Conservation (phyloP, 2,329 filamentous ascomycete species). For the Chaetomium sp. region DNA sequence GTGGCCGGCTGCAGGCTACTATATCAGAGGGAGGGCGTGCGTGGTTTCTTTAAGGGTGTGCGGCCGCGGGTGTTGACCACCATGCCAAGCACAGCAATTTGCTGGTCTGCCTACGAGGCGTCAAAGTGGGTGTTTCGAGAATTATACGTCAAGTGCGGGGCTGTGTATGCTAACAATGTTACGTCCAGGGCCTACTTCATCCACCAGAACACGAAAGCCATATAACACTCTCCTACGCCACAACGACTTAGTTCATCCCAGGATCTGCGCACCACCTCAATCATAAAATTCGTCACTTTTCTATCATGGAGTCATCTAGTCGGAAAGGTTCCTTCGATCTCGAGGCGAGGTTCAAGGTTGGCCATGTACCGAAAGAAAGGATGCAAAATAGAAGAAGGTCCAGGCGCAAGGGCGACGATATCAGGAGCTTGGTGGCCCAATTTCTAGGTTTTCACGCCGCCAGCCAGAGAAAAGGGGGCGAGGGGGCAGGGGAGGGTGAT, state of each 20-base stretch:
- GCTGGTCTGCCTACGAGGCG: conserved; percentile 76
- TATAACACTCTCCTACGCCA: conserved; percentile 2
- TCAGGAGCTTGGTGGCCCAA: too few species aligned
- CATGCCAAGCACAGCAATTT: conserved; percentile 99
- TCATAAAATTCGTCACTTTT: background rate
- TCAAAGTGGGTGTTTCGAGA: conserved; percentile 49
- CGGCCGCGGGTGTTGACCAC: conserved; percentile 88
- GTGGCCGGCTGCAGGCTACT: conserved; percentile 73
- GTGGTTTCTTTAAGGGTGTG: conserved; percentile 89
- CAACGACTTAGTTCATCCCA: background rate
- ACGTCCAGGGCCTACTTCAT: conserved; percentile 52
- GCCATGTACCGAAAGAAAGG: background rate
- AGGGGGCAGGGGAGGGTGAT: too few species aligned
- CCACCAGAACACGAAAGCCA: conserved; percentile 45
- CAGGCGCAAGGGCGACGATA: too few species aligned
- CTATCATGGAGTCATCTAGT: too few species aligned
- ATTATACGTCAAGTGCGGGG: background rate
- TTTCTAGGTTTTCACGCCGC: too few species aligned
- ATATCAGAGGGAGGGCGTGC: conserved; percentile 73
- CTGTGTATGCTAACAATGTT: conserved; percentile 12
- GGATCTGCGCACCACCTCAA: background rate
- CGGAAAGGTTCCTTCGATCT: too few species aligned
- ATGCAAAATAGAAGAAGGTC: background rate
- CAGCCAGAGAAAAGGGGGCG: too few species aligned
- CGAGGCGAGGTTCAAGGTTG: background rate